Evolutionary conservation across 108 stramenopile genomes (phyloP).

Genomic region (Cyclotella distinguenda): DNA sequence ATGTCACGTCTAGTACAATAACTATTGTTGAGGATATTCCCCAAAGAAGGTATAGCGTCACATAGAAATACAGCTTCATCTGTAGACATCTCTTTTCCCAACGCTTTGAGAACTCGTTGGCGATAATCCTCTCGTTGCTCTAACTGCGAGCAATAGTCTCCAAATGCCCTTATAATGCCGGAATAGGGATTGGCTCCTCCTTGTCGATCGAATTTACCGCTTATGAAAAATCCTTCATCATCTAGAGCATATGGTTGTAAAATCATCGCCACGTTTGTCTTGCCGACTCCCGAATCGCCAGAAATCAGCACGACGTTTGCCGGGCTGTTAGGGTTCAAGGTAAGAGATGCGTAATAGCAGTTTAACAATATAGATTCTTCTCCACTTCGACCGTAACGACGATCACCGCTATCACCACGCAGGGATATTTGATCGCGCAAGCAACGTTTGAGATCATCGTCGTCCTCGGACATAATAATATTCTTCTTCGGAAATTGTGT

Average conservation of each 20-base stretch:
- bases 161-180: conserved; percentile 7
- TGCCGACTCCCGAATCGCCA: conserved; percentile 13
- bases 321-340: not conserved
- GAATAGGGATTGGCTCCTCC: conserved; percentile 6
- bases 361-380: conserved; percentile 18
- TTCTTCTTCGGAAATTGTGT: no score
- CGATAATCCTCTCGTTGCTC: not conserved
- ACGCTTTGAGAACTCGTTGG: not conserved
- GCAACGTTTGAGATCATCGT: no score
- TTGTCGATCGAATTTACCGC: conserved; percentile 19
- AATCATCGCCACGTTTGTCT: conserved; percentile 7
- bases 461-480: no score
- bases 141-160: conserved; percentile 4
- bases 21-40: not conserved
- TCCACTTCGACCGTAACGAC: conserved; percentile 1
- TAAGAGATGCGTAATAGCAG: conserved; percentile 12
- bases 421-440: not conserved
- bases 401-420: not conserved
- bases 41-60: conserved; percentile 5
- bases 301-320: not conserved
- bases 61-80: conserved; percentile 1
- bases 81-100: not conserved
- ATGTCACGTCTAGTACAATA: no score
- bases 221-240: conserved; percentile 18
- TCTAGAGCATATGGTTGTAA: conserved; percentile 1